Evolutionary conservation across 768 basidiomycete species (phyloP).

Genomic region (Paxillus ammoniavirescens): DNA sequence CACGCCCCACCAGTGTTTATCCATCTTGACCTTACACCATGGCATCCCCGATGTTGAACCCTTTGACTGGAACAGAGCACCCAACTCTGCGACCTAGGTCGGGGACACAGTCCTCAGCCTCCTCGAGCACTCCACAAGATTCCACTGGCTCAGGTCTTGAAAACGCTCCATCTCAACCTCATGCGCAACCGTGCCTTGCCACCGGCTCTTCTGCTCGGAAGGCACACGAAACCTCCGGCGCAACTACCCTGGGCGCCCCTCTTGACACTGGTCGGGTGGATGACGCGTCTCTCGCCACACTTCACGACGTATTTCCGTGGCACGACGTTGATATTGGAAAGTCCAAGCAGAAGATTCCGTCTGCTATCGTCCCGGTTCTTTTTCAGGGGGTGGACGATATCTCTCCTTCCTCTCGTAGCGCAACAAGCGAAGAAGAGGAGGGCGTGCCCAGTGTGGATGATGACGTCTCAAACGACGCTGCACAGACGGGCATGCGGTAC

Average conservation of each 20-base stretch:
- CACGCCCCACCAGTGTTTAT: not conserved
- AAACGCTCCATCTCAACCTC: not conserved
- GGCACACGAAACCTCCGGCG: conserved; percentile 4
- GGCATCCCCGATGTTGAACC: not conserved
- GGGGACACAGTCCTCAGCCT: not conserved
- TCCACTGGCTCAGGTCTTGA: not conserved
- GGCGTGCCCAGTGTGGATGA: not conserved
- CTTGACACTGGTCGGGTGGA: conserved; percentile 2
- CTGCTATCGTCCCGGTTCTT: conserved; percentile 12
- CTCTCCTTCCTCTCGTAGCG: not conserved
- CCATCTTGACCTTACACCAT: conserved; percentile 8
- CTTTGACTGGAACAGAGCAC: no score
- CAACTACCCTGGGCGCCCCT: not conserved
- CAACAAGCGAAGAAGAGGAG: not conserved
- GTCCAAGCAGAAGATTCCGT: conserved; percentile 9
- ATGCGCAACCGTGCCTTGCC: not conserved
- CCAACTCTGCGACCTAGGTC: not conserved
- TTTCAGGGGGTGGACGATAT: conserved; percentile 8
- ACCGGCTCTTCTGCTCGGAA: conserved; percentile 1
- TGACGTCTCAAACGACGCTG: not conserved
- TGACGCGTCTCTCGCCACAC: conserved; percentile 12
- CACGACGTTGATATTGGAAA: not conserved
- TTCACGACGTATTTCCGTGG: conserved; percentile 9
- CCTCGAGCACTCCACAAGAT: not conserved
- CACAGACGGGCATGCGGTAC: not conserved